Percentiles rank a stretch among this genome's conserved stretches.
phyloP scores from a whole-genome alignment of 257 asterid species.

The Nicotiana noctiflora region DNA sequence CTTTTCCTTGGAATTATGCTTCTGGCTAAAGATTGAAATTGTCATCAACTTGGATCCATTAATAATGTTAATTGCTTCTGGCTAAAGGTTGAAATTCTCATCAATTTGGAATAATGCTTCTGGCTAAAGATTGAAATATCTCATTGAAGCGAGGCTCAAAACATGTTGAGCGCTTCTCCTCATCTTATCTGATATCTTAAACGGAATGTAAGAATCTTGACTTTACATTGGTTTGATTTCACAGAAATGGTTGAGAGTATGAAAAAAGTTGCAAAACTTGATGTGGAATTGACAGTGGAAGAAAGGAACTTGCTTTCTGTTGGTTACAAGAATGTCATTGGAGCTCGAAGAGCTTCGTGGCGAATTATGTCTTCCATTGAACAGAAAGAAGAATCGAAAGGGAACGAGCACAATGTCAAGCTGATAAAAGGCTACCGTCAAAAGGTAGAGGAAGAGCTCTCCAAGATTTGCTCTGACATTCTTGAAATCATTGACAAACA shows the following conservation, averaged over 20 bases:
- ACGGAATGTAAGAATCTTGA: background rate
- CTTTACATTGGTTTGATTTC: background rate
- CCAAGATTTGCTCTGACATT: slow-evolving; percentile 77
- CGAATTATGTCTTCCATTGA: slow-evolving; percentile 90
- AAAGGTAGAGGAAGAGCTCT: slow-evolving; percentile 82
- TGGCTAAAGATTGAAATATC: too few relatives aligned
- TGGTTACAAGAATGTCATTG: slow-evolving; percentile 95
- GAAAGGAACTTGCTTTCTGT: slow-evolving; percentile 94
- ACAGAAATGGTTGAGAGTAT: slow-evolving; percentile 89
- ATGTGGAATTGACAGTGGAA: slow-evolving; percentile 77
- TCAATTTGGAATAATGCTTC: too few relatives aligned
- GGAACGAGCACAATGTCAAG: slow-evolving; percentile 64
- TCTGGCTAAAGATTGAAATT: too few relatives aligned
- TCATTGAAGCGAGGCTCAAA: too few relatives aligned
- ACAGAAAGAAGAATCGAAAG: slow-evolving; percentile 86
- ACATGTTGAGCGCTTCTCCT: too few relatives aligned
- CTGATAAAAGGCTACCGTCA: slow-evolving; percentile 66
- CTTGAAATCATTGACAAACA: slow-evolving; percentile 68
- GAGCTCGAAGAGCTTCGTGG: slow-evolving; percentile 96
- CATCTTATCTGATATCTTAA: background rate
- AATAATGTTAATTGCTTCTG: too few relatives aligned
- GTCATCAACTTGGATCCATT: too few relatives aligned
- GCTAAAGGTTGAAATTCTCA: too few relatives aligned
- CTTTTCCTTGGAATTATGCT: too few relatives aligned
- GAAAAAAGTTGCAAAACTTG: slow-evolving; percentile 74